phyloP scores from a whole-genome alignment of 805 yeast species.

The Pichia rugopelliculosa region DNA sequence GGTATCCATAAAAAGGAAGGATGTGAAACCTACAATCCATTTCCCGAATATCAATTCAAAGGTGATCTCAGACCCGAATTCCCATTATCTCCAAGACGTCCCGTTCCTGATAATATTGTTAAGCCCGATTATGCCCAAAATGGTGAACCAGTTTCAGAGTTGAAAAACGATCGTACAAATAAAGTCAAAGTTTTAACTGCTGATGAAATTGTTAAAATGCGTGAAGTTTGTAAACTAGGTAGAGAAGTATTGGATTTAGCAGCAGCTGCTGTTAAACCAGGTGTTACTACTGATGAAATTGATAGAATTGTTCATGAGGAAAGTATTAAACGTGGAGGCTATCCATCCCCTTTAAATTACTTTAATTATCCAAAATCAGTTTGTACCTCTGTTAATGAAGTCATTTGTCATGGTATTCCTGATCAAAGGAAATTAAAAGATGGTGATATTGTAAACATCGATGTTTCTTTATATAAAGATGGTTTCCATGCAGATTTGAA shows the following conservation, averaged over 20 bases:
- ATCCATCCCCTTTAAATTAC: constrained; percentile 93
- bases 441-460: constrained; percentile 91
- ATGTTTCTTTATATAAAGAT: constrained; percentile 73
- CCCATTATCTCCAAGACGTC: constrained; percentile 69
- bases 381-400: constrained; percentile 92
- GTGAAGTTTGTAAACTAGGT: constrained; percentile 66
- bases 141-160: constrained; percentile 78
- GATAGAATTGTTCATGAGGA: constrained; percentile 84
- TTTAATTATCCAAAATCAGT: constrained; percentile 87
- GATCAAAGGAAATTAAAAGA: constrained; percentile 81
- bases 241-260: constrained; percentile 88
- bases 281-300: constrained; percentile 87
- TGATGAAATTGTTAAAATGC: constrained; percentile 68
- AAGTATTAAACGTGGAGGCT: constrained; percentile 79
- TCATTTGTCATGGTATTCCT: constrained; percentile 96
- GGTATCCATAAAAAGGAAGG: constrained; percentile 60
- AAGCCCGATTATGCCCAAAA: constrained; percentile 77
- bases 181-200: constrained; percentile 56
- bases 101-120: constrained; percentile 62
- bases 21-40: constrained; percentile 70
- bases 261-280: constrained; percentile 77
- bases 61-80: constrained; percentile 74
- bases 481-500: constrained; percentile 94
- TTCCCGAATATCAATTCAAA: constrained; percentile 66
- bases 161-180: constrained; percentile 58